A percentile compares a stretch with the other conserved stretches of the same genome.
Conservation (phyloP, 164 flowering plant species). For the Vitis riparia region DNA sequence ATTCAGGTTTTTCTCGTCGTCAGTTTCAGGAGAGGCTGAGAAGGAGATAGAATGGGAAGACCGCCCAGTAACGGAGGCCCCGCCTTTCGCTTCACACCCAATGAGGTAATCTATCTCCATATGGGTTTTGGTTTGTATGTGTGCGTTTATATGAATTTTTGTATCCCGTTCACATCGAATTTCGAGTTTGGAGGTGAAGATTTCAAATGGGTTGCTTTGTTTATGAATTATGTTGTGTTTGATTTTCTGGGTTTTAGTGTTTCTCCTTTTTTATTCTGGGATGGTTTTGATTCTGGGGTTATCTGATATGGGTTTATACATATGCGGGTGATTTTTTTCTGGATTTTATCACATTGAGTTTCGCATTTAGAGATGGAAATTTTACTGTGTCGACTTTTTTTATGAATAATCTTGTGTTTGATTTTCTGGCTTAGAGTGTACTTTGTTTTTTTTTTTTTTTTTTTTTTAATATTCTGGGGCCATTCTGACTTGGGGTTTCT, state of each 20-base stretch:
- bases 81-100: conserved; percentile 57
- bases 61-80: conserved; percentile 76
- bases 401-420: background rate
- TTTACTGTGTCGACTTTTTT: background rate
- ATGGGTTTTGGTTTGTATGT: background rate
- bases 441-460: background rate
- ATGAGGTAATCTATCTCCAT: conserved; percentile 41
- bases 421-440: background rate
- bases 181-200: background rate
- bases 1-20: background rate
- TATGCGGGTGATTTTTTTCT: too few relatives aligned
- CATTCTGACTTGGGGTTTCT: too few relatives aligned
- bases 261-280: too few relatives aligned
- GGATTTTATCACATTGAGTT: too few relatives aligned
- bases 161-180: background rate
- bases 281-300: too few relatives aligned
- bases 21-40: background rate
- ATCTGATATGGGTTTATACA: too few relatives aligned
- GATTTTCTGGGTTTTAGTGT: background rate
- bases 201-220: background rate
- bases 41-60: conserved; percentile 49
- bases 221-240: background rate
- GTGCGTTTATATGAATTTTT: background rate
- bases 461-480: background rate
- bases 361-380: too few relatives aligned